Evolutionary conservation across 257 asterid species (phyloP).

Genomic region (Fraxinus americana): DNA sequence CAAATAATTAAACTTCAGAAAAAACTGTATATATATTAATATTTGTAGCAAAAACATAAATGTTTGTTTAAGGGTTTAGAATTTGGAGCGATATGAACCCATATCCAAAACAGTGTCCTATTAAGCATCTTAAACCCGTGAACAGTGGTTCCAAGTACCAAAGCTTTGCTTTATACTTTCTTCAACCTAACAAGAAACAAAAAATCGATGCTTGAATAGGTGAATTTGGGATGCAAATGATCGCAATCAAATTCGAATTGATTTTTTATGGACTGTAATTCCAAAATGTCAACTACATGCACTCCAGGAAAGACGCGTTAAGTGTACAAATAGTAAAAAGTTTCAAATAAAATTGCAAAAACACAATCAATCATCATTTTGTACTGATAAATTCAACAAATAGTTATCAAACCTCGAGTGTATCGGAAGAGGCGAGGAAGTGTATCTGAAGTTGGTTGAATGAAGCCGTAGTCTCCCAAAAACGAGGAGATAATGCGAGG

Average conservation of each 20-base stretch:
- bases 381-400: not conserved
- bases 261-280: not conserved
- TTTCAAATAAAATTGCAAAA: not conserved
- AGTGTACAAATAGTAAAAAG: not conserved
- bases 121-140: too few species aligned
- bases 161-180: too few species aligned
- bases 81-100: not conserved
- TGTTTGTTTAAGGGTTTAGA: not conserved
- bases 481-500: constrained; percentile 68
- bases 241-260: not conserved
- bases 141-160: too few species aligned
- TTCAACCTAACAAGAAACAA: not conserved
- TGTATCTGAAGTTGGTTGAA: constrained; percentile 41
- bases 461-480: constrained; percentile 61
- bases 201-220: not conserved
- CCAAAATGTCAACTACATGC: not conserved
- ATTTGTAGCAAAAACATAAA: constrained; percentile 14
- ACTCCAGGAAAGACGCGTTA: not conserved
- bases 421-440: constrained; percentile 51
- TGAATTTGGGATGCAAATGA: not conserved
- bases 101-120: too few species aligned
- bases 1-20: constrained; percentile 1
- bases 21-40: not conserved
- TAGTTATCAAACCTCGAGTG: constrained; percentile 50
- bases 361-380: not conserved